These are phyloP conservation scores for Ocimum tenuiflorum DNA, from an alignment of 257 asterid genomes.

Conservation along the genomic window DNA sequence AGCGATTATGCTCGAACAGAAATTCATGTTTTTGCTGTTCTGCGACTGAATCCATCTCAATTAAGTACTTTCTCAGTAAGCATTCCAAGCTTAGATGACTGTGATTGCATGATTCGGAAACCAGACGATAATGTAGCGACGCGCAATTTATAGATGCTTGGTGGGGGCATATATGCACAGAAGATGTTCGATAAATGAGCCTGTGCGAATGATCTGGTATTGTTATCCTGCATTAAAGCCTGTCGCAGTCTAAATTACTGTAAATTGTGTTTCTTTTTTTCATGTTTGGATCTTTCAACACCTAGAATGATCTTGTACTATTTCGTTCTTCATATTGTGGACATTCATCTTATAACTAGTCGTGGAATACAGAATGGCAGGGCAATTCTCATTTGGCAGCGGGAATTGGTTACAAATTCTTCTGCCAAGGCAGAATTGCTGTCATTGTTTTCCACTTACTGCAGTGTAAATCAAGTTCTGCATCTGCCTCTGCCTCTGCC, in stretches of 20 bases:
- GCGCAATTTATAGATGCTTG: neutral
- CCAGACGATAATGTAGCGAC: neutral
- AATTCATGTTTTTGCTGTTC: neutral
- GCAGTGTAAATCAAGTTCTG: conserved; percentile 1
- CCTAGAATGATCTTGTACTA: too few species aligned
- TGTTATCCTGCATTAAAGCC: neutral
- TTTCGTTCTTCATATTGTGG: neutral
- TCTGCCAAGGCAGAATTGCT: conserved; percentile 36
- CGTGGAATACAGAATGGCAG: conserved; percentile 38
- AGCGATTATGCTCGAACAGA: conserved; percentile 3
- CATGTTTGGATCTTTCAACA: neutral
- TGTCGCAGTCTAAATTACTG: neutral
- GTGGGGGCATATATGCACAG: neutral
- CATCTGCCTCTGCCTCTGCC: conserved; percentile 5
- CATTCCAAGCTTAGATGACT: neutral
- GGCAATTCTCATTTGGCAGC: conserved; percentile 60
- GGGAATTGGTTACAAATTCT: neutral
- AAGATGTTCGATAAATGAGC: conserved; percentile 7
- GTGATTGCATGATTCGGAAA: conserved; percentile 5
- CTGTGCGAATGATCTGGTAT: neutral
- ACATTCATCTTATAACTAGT: conserved; percentile 8
- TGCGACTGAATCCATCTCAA: neutral
- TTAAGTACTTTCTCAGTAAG: neutral
- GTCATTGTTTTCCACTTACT: conserved; percentile 31
- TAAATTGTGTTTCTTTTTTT: neutral